These are phyloP conservation scores for Luffa acutangula DNA, from an alignment of 306 rosid genomes.

Conservation along the genomic window DNA sequence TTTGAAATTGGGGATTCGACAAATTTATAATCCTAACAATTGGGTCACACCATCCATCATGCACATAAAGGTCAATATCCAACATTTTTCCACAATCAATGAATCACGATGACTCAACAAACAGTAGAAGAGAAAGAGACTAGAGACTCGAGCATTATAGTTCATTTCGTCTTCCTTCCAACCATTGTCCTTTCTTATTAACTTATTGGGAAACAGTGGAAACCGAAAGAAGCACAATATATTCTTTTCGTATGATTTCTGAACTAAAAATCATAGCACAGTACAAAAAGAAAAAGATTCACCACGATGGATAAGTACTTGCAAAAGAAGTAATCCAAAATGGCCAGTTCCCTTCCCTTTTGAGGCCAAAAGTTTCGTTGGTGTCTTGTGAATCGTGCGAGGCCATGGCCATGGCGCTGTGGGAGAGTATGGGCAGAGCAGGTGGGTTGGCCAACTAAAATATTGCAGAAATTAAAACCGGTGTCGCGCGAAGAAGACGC, in stretches of 20 bases:
- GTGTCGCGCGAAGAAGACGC: background rate
- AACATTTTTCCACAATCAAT: background rate
- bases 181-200: background rate
- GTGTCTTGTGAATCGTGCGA: background rate
- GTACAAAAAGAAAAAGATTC: no score
- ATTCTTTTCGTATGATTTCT: no score
- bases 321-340: background rate
- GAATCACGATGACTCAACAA: background rate
- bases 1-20: no score
- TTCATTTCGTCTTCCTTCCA: background rate
- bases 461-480: background rate
- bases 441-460: background rate
- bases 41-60: background rate
- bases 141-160: background rate
- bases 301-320: background rate
- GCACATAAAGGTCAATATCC: background rate
- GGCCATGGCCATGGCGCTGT: background rate
- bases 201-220: background rate
- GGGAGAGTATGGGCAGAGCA: background rate
- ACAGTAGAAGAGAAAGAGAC: background rate
- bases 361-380: background rate
- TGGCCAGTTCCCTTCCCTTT: no score
- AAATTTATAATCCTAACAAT: background rate
- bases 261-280: no score
- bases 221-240: background rate